Base-by-base conservation (phyloP, 1,139 yeast species). In the Kazachstania sp. region DNA sequence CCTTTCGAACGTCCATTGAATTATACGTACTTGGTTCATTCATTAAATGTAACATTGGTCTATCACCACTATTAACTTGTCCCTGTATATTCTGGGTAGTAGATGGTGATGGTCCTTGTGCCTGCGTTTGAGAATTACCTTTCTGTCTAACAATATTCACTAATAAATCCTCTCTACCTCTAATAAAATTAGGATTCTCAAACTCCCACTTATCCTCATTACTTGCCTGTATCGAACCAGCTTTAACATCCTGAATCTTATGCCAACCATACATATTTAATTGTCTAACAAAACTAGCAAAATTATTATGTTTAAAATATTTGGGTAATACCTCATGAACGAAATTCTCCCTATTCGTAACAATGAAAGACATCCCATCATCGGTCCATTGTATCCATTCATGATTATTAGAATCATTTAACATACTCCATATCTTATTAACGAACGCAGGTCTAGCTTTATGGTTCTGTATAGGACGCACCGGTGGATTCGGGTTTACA, bases 221-320 rank as follows among this genome's bases (percentile, higher is more conserved):
- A 42, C 63, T 63, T 44, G 54, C 62, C 46, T 61, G 64, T n/a
- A 57, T 61, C 2, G 67, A 61, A 4, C 67, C 67, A 36, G 66
- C 50, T 66, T 69, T 59, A 66, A 70, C 54, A 74, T 75, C 68
- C 51, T 70, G 70, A 7, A 92, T 92, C 68, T 92, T 92, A 68
- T 92, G 97, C 88, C 95, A 92, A 36, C 97, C 98, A 63, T 92
- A 92, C 95, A 92, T 92, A 67, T 92, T 92, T 61, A 92, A 74
- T 64, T 92, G 98, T 49, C 98, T 78, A 13, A 92, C 97, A 72
- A 92, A 92, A 53, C 94, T 81, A 29, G 97, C 90, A 69, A 92
- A 90, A 66, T 92, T 90, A 55, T 86, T 84, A 66, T 92, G 98
- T 66, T 92, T 92, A 72, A 88, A 92, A 66, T 87, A 90, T 59